Base-by-base conservation (phyloP, 305 asterid species). In the Rubia balearica region DNA sequence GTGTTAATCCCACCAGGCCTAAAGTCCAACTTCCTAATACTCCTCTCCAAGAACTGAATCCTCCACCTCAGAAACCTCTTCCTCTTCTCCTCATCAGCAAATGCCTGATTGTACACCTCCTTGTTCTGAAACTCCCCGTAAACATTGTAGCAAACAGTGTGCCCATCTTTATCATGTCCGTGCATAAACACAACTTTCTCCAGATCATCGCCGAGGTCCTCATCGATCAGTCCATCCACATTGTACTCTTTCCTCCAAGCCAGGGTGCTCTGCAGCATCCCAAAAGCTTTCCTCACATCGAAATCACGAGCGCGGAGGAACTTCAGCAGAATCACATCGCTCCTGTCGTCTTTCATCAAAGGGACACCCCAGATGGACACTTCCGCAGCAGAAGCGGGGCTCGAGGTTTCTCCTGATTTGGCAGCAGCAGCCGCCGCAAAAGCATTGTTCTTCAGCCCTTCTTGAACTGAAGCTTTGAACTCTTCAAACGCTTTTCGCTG, bases 41-140 rank as follows among this genome's bases (percentile, higher is more conserved):
- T 90, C 63, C 76, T 90, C 89, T 93, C 98, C 81, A 90, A 72
- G 76, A 93, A 93, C 88, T 93, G 98, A 75, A 93, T 85, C 83
- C 97, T 87, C 98, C 97, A 93, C 67, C 91, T 83, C 82, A 93
- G 46, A 72, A 93, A 93, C 71, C 51, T 85, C 72, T 0, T 74
- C 68, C 96, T 81, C 67, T 86, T 91, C 79, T 84, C 92, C 69
- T 80, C 91, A 77, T 91, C 92, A n/a, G 83, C 78, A 60, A 91
- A 91, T 1, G 96, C 82, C 70, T 85, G 87, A 2, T 78, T 74
- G 73, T 91, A 91, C 83, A 91, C 64, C n/a, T 89, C 98, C 75
- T 89, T 89, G 74, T 89, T 89, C 90, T 85, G 96, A 78, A 91
- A 91, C 85, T 91, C 98, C 33, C 96, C 98, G 43, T 89, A 91